Conservation (phyloP, 2,329 filamentous ascomycete species). For the Fusarium irregulare region DNA sequence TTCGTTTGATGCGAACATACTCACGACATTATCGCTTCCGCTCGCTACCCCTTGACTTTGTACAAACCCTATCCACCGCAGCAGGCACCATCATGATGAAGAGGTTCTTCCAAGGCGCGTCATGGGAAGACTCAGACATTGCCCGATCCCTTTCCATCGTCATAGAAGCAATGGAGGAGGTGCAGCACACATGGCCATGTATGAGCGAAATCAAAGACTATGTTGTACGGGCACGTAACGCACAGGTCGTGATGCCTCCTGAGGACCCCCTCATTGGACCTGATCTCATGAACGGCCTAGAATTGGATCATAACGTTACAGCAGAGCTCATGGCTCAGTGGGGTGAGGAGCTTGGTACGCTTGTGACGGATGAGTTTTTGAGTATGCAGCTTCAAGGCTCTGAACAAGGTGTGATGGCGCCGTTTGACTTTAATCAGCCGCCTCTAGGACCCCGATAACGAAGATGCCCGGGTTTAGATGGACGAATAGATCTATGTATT, state of each 20-base stretch:
- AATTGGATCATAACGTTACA: conserved; percentile 42
- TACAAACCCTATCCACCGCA: conserved; percentile 61
- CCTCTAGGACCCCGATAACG: conserved; percentile 22
- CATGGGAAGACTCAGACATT: conserved; percentile 59
- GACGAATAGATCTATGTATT: background rate
- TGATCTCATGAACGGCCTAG: conserved; percentile 51
- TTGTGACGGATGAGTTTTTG: conserved; percentile 51
- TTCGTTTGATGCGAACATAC: conserved; percentile 58
- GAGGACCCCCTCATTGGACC: conserved; percentile 49
- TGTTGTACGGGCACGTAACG: conserved; percentile 47
- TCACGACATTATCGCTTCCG: conserved; percentile 57
- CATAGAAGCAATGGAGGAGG: conserved; percentile 62
- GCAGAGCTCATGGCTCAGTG: conserved; percentile 46
- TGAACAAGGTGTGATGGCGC: conserved; percentile 41
- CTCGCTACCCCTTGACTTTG: conserved; percentile 60
- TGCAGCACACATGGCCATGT: conserved; percentile 62
- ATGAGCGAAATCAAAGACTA: conserved; percentile 56
- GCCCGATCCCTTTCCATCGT: conserved; percentile 61
- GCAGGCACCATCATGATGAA: conserved; percentile 61
- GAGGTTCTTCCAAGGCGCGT: conserved; percentile 54
- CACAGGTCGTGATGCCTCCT: conserved; percentile 48
- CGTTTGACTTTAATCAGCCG: conserved; percentile 50
- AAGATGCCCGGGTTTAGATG: background rate
- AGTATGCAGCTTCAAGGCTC: conserved; percentile 49
- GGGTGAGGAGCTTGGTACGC: conserved; percentile 49